Evolutionary conservation across 148 eudicot genomes (phyloP).

Genomic region (Amaranthus cruentus): DNA sequence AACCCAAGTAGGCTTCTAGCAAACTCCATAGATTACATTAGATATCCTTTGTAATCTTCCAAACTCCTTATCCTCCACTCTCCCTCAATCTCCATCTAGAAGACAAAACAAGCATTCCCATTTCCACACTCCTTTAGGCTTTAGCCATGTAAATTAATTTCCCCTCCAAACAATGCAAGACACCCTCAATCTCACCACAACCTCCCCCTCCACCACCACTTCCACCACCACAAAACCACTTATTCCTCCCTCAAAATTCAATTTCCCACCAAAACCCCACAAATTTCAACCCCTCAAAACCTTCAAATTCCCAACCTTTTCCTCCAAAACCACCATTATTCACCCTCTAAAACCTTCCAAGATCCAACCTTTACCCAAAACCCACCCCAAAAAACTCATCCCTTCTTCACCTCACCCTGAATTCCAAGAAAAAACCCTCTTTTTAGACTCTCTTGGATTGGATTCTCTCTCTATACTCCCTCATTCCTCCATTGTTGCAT

Average conservation of each 20-base stretch:
- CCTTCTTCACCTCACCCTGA: slow-evolving; percentile 10
- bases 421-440: slow-evolving; percentile 57
- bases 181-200: slow-evolving; percentile 28
- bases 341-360: slow-evolving; percentile 16
- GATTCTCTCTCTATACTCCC: slow-evolving; percentile 51
- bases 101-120: background rate
- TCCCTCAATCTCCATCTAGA: background rate
- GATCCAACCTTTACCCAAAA: slow-evolving; percentile 1
- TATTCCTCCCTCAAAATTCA: slow-evolving; percentile 14
- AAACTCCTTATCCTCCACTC: background rate
- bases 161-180: slow-evolving; percentile 21
- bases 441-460: slow-evolving; percentile 73
- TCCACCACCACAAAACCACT: slow-evolving; percentile 5
- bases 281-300: slow-evolving; percentile 19
- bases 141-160: slow-evolving; percentile 1
- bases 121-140: background rate
- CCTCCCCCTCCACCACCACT: slow-evolving; percentile 28
- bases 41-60: too few species aligned
- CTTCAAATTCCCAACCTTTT: slow-evolving; percentile 22
- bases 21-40: too few species aligned
- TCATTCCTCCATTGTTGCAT: slow-evolving; percentile 34
- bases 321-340: slow-evolving; percentile 19
- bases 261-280: slow-evolving; percentile 18
- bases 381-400: background rate
- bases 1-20: too few species aligned